Conservation (phyloP, 352 stramenopile genomes). For the Plasmopara muralis region DNA sequence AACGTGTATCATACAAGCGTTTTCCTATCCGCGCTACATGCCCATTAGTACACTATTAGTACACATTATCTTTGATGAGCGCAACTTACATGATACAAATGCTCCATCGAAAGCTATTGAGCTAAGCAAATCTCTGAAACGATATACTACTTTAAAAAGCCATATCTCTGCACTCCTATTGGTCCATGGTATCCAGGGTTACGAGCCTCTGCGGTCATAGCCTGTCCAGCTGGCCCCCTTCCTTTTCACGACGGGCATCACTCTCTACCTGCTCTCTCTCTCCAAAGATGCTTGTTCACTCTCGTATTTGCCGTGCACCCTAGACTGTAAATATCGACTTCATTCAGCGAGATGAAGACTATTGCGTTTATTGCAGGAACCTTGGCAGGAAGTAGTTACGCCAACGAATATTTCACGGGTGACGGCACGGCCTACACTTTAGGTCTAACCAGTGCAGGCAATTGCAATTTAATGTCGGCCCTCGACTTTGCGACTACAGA, state of each 20-base stretch:
- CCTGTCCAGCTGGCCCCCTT: neutral
- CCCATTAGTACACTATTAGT: too few species aligned
- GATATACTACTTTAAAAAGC: too few species aligned
- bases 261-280: neutral
- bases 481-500: constrained; percentile 30
- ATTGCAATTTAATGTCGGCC: constrained; percentile 44
- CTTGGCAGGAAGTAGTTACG: constrained; percentile 6
- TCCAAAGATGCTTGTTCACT: neutral
- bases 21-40: neutral
- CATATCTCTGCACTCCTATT: too few species aligned
- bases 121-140: too few species aligned
- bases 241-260: neutral
- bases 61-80: neutral
- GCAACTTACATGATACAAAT: neutral
- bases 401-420: constrained; percentile 34
- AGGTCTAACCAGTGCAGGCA: constrained; percentile 29
- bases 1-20: neutral
- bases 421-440: constrained; percentile 45
- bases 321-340: neutral
- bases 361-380: constrained; percentile 6
- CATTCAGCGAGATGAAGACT: constrained; percentile 7
- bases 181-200: too few species aligned
- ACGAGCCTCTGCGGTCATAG: neutral
- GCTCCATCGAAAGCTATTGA: too few species aligned
- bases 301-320: neutral